These are phyloP conservation scores for Raphanus sativus DNA, from an alignment of 345 rosid species.

Conservation along the genomic window DNA sequence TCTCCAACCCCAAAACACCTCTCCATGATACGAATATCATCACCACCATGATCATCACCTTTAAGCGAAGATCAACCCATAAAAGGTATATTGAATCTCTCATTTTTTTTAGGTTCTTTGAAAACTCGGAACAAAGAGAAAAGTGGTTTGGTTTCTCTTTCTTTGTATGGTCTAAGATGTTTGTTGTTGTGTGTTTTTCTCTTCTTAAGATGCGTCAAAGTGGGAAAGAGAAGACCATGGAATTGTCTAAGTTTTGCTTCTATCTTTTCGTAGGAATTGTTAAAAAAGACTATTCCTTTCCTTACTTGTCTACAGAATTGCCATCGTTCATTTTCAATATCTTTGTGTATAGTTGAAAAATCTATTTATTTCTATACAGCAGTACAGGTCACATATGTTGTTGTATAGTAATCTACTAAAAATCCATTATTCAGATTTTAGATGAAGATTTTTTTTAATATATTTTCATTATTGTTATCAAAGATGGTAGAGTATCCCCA, in stretches of 20 bases:
- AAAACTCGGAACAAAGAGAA: background rate
- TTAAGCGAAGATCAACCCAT: background rate
- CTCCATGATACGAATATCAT: conserved; percentile 1
- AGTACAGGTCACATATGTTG: background rate
- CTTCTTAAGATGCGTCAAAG: conserved; percentile 34
- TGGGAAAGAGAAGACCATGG: conserved; percentile 33
- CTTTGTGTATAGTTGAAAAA: background rate
- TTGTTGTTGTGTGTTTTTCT: conserved; percentile 16
- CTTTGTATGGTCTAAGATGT: conserved; percentile 25
- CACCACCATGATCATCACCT: background rate
- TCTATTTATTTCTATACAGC: background rate
- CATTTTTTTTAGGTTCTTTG: conserved; percentile 8
- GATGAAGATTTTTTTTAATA: background rate
- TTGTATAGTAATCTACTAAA: background rate
- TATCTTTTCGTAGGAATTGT: background rate
- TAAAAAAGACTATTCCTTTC: background rate
- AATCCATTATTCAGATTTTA: background rate
- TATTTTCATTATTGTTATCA: background rate
- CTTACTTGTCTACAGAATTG: conserved; percentile 7
- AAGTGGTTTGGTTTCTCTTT: background rate
- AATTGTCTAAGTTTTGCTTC: conserved; percentile 29
- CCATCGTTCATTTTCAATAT: background rate
- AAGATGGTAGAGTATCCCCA: too few species aligned
- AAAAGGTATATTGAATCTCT: conserved; percentile 8
- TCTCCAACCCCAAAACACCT: conserved; percentile 31